A percentile compares a stretch with the other conserved stretches of the same genome.
These are phyloP conservation scores for Leccinum disarticulatum DNA, from an alignment of 768 basidiomycete genomes.

Conservation along the genomic window DNA sequence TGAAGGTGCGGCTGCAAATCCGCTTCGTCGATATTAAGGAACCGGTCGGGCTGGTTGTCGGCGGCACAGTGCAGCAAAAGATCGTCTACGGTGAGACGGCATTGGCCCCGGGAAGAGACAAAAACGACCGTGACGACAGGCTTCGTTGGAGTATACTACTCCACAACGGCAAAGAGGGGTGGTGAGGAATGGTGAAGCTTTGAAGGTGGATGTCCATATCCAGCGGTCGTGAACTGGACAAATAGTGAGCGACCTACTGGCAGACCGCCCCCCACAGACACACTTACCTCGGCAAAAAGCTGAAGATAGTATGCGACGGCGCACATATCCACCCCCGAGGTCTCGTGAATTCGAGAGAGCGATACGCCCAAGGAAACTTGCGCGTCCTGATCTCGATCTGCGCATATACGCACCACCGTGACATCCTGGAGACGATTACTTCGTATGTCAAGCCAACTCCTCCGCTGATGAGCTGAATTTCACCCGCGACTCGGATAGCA, in stretches of 20 bases:
- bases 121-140: slow-evolving; percentile 78
- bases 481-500: slow-evolving; percentile 77
- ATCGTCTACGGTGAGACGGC: slow-evolving; percentile 91
- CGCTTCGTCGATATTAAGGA: slow-evolving; percentile 82
- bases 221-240: slow-evolving; percentile 81
- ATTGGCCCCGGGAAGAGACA: slow-evolving; percentile 91
- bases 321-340: slow-evolving; percentile 96
- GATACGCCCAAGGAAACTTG: slow-evolving; percentile 92
- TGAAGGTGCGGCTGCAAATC: slow-evolving; percentile 89
- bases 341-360: slow-evolving; percentile 89
- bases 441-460: slow-evolving; percentile 97
- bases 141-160: slow-evolving; percentile 72
- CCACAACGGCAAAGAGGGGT: slow-evolving; percentile 91
- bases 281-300: slow-evolving; percentile 85
- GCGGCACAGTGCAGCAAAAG: slow-evolving; percentile 85
- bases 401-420: slow-evolving; percentile 81
- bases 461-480: slow-evolving; percentile 92
- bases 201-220: slow-evolving; percentile 98
- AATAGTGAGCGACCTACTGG: background rate
- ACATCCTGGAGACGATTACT: slow-evolving; percentile 90
- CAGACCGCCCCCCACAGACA: background rate
- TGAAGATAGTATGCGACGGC: slow-evolving; percentile 92
- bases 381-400: slow-evolving; percentile 92
- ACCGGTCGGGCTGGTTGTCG: slow-evolving; percentile 79
- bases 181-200: slow-evolving; percentile 94